Conservation (phyloP, 345 rosid genomes). For the Pistacia atlantica region DNA sequence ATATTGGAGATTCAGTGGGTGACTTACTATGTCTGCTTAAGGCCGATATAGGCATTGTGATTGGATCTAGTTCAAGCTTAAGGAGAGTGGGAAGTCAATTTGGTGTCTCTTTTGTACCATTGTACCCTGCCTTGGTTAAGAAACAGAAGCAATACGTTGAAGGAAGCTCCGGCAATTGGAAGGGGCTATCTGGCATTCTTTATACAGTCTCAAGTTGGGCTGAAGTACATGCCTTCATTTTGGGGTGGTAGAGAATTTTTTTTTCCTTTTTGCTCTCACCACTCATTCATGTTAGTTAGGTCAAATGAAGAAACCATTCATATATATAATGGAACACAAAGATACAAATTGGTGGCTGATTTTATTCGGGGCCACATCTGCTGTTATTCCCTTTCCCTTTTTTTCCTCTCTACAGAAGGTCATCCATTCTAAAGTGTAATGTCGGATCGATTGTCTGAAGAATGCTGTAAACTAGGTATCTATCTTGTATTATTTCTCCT, state of each 20-base stretch:
- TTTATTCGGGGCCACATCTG: constrained; percentile 48
- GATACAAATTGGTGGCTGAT: constrained; percentile 44
- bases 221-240: constrained; percentile 83
- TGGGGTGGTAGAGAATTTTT: constrained; percentile 67
- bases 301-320: constrained; percentile 31
- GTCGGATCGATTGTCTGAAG: constrained; percentile 15
- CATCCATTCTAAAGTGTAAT: constrained; percentile 20
- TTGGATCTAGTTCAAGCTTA: constrained; percentile 81
- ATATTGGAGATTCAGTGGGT: constrained; percentile 88
- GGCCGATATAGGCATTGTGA: constrained; percentile 92
- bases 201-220: constrained; percentile 91
- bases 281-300: constrained; percentile 37
- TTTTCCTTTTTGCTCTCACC: not conserved
- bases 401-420: constrained; percentile 20
- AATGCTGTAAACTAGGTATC: constrained; percentile 18
- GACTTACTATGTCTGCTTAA: constrained; percentile 91
- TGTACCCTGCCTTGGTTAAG: constrained; percentile 67
- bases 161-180: constrained; percentile 62
- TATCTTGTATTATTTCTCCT: not conserved
- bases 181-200: constrained; percentile 69
- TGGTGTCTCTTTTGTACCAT: constrained; percentile 85
- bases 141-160: constrained; percentile 61
- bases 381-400: constrained; percentile 19
- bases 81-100: constrained; percentile 77
- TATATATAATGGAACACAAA: constrained; percentile 32